phyloP scores from a whole-genome alignment of 2,329 filamentous ascomycete genomes.

The Capronia coronata region DNA sequence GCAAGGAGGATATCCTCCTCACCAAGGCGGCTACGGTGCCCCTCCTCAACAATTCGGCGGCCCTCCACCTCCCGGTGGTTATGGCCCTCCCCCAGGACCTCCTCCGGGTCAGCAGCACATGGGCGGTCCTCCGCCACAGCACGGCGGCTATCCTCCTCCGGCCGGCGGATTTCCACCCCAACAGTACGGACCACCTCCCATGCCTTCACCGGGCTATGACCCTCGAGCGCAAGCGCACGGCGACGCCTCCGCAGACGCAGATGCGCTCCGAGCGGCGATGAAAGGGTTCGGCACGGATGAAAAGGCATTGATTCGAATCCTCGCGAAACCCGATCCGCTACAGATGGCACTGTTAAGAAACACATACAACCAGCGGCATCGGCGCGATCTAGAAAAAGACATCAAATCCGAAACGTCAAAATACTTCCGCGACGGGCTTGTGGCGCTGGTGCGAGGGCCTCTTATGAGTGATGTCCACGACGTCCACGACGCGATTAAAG shows the following conservation, averaged over 20 bases:
- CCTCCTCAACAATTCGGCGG: slow-evolving; percentile 11
- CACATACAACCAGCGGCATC: slow-evolving; percentile 59
- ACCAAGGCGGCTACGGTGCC: slow-evolving; percentile 21
- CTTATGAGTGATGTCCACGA: slow-evolving; percentile 67
- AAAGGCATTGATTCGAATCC: slow-evolving; percentile 61
- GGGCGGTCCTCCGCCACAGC: slow-evolving; percentile 33
- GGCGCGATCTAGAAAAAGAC: slow-evolving; percentile 66
- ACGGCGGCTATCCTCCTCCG: slow-evolving; percentile 32
- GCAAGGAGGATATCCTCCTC: slow-evolving; percentile 25
- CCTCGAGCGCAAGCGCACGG: slow-evolving; percentile 55
- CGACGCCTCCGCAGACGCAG: slow-evolving; percentile 62
- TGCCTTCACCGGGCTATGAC: slow-evolving; percentile 68
- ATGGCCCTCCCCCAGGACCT: slow-evolving; percentile 20
- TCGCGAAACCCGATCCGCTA: slow-evolving; percentile 68
- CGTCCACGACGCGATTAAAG: slow-evolving; percentile 65
- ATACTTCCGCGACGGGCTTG: slow-evolving; percentile 66
- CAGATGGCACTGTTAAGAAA: slow-evolving; percentile 64
- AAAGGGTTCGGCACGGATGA: slow-evolving; percentile 92
- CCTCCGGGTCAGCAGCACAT: slow-evolving; percentile 20
- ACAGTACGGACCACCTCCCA: slow-evolving; percentile 47
- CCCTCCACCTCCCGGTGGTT: slow-evolving; percentile 10
- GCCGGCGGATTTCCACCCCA: slow-evolving; percentile 32
- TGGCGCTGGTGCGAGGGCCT: slow-evolving; percentile 71
- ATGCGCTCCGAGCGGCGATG: slow-evolving; percentile 73
- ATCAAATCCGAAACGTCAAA: slow-evolving; percentile 70